Evolutionary conservation across 108 stramenopile species (phyloP).

Genomic region (Skeletonema grethae): DNA sequence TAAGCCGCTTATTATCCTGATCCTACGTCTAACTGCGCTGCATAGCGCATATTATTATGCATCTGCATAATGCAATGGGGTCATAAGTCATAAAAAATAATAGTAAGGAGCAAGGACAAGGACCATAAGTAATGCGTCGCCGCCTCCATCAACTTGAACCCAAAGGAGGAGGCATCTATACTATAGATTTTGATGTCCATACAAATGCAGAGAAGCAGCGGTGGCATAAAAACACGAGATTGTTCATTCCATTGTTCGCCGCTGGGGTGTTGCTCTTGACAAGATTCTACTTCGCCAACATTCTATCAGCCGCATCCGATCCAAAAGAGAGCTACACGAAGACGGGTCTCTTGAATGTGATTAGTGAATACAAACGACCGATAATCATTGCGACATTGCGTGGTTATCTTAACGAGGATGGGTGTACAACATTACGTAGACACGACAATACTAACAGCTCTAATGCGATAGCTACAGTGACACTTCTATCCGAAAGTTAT

Average conservation of each 20-base stretch:
- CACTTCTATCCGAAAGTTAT: not conserved
- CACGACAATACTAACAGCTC: not conserved
- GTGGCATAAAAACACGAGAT: not conserved
- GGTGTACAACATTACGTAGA: not conserved
- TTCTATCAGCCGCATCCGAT: not conserved
- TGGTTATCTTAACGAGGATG: conserved; percentile 4
- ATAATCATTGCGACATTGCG: conserved; percentile 16
- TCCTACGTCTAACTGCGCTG: too few species aligned
- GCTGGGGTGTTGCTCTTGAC: not conserved
- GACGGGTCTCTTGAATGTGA: conserved; percentile 6
- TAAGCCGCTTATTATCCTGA: too few species aligned
- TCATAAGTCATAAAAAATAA: too few species aligned
- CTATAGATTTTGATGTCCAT: too few species aligned
- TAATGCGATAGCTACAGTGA: not conserved
- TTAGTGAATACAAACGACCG: conserved; percentile 10
- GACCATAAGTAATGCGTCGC: not conserved
- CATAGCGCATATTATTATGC: too few species aligned
- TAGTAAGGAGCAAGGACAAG: too few species aligned
- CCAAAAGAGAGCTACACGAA: not conserved
- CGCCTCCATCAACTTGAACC: not conserved
- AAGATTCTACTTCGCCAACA: not conserved
- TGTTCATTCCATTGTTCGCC: not conserved
- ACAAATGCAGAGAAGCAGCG: too few species aligned
- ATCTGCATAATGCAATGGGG: too few species aligned
- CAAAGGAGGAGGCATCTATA: too few species aligned